A percentile compares a stretch with the other conserved stretches of the same genome.
These are phyloP conservation scores for Daldinia eschscholtzii DNA, from an alignment of 2,329 filamentous ascomycete species.

Conservation along the genomic window DNA sequence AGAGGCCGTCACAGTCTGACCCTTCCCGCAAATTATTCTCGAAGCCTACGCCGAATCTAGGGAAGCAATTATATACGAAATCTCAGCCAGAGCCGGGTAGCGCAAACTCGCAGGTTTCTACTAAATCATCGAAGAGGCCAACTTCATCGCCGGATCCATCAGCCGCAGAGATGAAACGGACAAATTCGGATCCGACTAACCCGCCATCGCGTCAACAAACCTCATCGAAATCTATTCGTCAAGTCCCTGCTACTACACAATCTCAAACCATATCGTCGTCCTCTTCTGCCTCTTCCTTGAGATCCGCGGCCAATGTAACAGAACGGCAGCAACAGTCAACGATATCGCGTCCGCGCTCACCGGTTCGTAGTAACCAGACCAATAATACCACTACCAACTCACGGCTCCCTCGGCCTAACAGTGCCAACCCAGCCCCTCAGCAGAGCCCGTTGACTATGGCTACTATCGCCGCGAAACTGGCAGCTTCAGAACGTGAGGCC, in stretches of 20 bases:
- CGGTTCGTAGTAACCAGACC: constrained; percentile 22
- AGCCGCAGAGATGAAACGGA: constrained; percentile 36
- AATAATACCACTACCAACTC: constrained; percentile 38
- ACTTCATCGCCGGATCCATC: constrained; percentile 36
- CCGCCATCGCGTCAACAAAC: constrained; percentile 14
- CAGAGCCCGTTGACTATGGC: constrained; percentile 72
- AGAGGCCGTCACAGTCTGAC: constrained; percentile 49
- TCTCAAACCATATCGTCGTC: constrained; percentile 30
- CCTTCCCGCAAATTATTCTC: constrained; percentile 51
- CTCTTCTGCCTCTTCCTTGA: constrained; percentile 17
- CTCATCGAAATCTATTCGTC: constrained; percentile 23
- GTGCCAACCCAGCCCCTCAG: constrained; percentile 59
- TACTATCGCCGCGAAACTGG: constrained; percentile 72
- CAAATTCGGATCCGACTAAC: constrained; percentile 38
- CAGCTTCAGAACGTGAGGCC: constrained; percentile 72
- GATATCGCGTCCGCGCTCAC: constrained; percentile 29
- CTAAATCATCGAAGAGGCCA: constrained; percentile 29
- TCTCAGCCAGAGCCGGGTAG: constrained; percentile 34
- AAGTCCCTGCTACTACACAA: constrained; percentile 7
- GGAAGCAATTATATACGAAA: constrained; percentile 30
- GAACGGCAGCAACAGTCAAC: constrained; percentile 16
- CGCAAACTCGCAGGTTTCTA: constrained; percentile 11
- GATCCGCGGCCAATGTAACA: constrained; percentile 7
- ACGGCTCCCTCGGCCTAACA: constrained; percentile 54
- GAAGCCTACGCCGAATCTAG: constrained; percentile 41